Conservation (phyloP, 768 basidiomycete genomes). For the Coprinopsis cinerea region DNA sequence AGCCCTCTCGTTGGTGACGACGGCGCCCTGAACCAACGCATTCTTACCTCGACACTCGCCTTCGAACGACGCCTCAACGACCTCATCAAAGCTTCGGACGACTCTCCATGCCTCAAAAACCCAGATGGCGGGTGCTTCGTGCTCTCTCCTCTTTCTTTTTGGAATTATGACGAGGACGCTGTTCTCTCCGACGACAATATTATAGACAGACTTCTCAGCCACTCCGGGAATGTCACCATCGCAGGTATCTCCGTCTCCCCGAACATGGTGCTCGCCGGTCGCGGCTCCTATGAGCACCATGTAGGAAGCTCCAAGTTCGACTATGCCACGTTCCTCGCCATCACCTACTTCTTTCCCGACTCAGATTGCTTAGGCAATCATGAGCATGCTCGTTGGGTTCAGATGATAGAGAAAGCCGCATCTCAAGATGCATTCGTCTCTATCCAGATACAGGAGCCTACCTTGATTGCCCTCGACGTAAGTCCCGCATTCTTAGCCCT, state of each 20-base stretch:
- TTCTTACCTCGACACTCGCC: slow-evolving; percentile 56
- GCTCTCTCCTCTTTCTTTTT: slow-evolving; percentile 70
- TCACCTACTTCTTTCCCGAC: slow-evolving; percentile 81
- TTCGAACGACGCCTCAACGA: slow-evolving; percentile 53
- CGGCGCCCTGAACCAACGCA: slow-evolving; percentile 53
- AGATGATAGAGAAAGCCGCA: slow-evolving; percentile 40
- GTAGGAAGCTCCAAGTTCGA: slow-evolving; percentile 45
- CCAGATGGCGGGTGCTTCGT: slow-evolving; percentile 56
- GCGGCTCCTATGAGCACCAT: slow-evolving; percentile 50
- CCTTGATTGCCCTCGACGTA: slow-evolving; percentile 44
- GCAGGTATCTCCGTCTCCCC: slow-evolving; percentile 62
- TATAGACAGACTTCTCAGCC: slow-evolving; percentile 46
- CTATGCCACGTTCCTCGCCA: slow-evolving; percentile 63
- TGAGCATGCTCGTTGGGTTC: slow-evolving; percentile 61
- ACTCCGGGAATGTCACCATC: slow-evolving; percentile 48
- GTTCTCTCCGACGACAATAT: slow-evolving; percentile 52
- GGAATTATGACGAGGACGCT: slow-evolving; percentile 55
- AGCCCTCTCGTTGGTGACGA: slow-evolving; percentile 42
- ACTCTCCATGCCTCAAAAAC: slow-evolving; percentile 49
- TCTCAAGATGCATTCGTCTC: slow-evolving; percentile 26
- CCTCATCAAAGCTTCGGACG: slow-evolving; percentile 28
- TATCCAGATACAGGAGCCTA: slow-evolving; percentile 29
- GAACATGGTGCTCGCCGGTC: slow-evolving; percentile 72
- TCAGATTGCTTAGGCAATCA: slow-evolving; percentile 57
- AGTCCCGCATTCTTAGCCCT: slow-evolving; percentile 12